These are phyloP conservation scores for Colletotrichum camelliae DNA, from an alignment of 2,329 filamentous ascomycete species.

Conservation along the genomic window DNA sequence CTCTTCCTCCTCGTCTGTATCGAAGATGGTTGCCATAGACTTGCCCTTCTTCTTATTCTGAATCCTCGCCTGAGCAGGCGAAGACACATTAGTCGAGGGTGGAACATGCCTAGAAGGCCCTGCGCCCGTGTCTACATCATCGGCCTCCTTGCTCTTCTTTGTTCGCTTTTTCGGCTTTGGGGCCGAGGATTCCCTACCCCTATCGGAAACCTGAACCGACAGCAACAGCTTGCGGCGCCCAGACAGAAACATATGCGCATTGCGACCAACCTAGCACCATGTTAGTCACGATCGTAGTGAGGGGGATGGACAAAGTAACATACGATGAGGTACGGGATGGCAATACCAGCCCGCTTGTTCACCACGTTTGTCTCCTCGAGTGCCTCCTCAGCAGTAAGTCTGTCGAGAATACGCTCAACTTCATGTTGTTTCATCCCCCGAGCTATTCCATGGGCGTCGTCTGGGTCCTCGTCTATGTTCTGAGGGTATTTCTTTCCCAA, in stretches of 20 bases:
- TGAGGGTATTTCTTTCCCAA: constrained; percentile 71
- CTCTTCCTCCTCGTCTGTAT: constrained; percentile 20
- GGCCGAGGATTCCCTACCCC: constrained; percentile 28
- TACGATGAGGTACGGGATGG: constrained; percentile 75
- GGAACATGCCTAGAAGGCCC: constrained; percentile 27
- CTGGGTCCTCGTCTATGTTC: constrained; percentile 56
- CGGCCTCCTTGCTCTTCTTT: constrained; percentile 39
- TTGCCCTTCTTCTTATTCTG: constrained; percentile 34
- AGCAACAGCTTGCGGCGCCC: constrained; percentile 52
- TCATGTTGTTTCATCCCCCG: constrained; percentile 75
- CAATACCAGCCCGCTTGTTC: constrained; percentile 67
- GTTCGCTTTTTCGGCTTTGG: constrained; percentile 37
- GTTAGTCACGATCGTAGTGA: background rate
- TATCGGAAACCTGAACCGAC: constrained; percentile 43
- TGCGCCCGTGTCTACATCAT: constrained; percentile 31
- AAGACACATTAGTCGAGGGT: constrained; percentile 57
- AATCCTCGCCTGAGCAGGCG: constrained; percentile 38
- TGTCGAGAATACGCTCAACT: constrained; percentile 83
- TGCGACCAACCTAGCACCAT: constrained; percentile 40
- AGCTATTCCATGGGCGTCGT: constrained; percentile 71
- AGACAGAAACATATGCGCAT: constrained; percentile 46
- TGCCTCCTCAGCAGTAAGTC: constrained; percentile 75
- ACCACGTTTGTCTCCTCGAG: constrained; percentile 73
- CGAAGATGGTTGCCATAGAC: constrained; percentile 24
- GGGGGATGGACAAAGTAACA: constrained; percentile 35